phyloP scores from a whole-genome alignment of 139 green algal genomes.

The Edaphochlamys debaryana region DNA sequence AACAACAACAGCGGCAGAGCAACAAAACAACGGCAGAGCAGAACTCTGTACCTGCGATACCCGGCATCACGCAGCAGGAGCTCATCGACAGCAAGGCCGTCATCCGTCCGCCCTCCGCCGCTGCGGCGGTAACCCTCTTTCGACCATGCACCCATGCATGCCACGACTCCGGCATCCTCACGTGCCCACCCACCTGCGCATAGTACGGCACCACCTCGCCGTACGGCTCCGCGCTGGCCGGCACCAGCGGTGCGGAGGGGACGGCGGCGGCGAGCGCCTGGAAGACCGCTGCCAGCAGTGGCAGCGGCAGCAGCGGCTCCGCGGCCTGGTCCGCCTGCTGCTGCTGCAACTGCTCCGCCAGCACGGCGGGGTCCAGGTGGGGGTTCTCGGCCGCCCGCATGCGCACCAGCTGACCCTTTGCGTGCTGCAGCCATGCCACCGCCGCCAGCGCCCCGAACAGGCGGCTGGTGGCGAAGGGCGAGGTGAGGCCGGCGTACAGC shows the following conservation, averaged over 20 bases:
- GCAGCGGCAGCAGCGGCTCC: background rate
- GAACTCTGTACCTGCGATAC: no score
- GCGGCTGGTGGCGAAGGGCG: conserved; percentile 3
- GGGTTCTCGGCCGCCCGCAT: background rate
- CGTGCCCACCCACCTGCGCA: no score
- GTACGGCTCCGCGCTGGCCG: conserved; percentile 61
- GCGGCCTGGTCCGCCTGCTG: background rate
- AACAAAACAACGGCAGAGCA: background rate
- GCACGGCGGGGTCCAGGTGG: background rate
- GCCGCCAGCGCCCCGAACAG: conserved; percentile 14
- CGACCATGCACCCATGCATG: no score
- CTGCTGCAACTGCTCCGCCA: background rate
- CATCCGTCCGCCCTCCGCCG: no score
- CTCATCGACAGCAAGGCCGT: no score
- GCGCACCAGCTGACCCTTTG: conserved; percentile 22
- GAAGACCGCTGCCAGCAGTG: background rate
- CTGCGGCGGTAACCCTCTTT: no score
- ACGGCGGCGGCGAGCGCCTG: conserved; percentile 7
- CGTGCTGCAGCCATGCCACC: conserved; percentile 20
- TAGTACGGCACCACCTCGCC: conserved; percentile 58
- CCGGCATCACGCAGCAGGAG: no score
- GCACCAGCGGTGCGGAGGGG: conserved; percentile 6
- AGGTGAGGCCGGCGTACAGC: conserved; percentile 9
- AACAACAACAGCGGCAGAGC: background rate
- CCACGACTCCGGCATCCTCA: no score